A percentile compares a stretch with the other conserved stretches of the same genome.
Conservation (phyloP, 1,284 basidiomycete genomes). For the Heterobasidion occidentale region DNA sequence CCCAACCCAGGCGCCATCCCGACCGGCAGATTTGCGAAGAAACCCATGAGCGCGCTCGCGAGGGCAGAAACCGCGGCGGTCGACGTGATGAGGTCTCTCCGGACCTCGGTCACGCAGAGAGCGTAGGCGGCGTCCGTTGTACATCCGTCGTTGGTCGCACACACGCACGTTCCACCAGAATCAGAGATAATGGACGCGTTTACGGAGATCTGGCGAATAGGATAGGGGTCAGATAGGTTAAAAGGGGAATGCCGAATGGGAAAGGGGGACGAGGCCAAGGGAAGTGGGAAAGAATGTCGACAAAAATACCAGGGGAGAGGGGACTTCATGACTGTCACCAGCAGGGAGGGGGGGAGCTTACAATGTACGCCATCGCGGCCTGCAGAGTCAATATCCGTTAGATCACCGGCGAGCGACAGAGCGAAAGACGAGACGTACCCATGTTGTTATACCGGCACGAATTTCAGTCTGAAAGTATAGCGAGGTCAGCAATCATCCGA, state of each 20-base stretch:
- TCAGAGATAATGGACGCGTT: constrained; percentile 74
- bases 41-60: constrained; percentile 75
- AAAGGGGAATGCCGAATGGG: not conserved
- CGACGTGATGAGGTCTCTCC: constrained; percentile 67
- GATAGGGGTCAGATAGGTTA: not conserved
- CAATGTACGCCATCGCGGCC: constrained; percentile 68
- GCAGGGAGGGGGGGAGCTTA: constrained; percentile 18
- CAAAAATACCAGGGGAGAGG: not conserved
- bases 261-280: no score
- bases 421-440: constrained; percentile 37
- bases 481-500: not conserved
- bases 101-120: constrained; percentile 59
- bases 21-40: constrained; percentile 79
- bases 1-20: constrained; percentile 77
- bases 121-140: constrained; percentile 52
- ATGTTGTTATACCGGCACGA: constrained; percentile 77
- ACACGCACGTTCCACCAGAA: constrained; percentile 79
- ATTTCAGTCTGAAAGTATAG: constrained; percentile 53
- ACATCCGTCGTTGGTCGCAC: constrained; percentile 46
- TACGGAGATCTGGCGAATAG: constrained; percentile 60
- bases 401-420: not conserved
- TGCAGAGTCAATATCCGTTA: constrained; percentile 12
- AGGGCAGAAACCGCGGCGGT: constrained; percentile 77
- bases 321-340: not conserved
- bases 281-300: not conserved